phyloP scores from a whole-genome alignment of 306 rosid species.

The Ormosia emarginata region DNA sequence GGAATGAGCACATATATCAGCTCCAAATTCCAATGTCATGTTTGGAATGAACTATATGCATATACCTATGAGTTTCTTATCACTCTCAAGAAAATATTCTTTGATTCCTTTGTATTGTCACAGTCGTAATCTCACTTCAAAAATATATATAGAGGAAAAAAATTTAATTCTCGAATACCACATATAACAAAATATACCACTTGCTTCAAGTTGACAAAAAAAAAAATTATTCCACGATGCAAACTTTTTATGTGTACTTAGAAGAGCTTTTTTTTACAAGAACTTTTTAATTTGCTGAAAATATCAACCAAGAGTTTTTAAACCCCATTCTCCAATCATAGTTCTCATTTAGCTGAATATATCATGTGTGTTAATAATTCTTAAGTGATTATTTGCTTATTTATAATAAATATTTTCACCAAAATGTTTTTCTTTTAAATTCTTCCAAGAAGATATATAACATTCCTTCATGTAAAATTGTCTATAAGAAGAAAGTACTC shows the following conservation, averaged over 20 bases:
- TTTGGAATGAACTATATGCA: neutral
- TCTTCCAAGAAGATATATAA: neutral
- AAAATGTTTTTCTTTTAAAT: neutral
- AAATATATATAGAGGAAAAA: neutral
- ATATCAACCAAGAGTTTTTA: neutral
- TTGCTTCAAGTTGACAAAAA: neutral
- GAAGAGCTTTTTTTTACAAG: neutral
- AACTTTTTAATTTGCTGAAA: neutral
- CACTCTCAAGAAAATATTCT: neutral
- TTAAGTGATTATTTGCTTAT: neutral
- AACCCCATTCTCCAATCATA: neutral
- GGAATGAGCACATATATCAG: conserved; percentile 1
- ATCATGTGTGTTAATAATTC: neutral
- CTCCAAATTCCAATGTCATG: neutral
- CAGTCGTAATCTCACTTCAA: neutral
- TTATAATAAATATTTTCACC: neutral
- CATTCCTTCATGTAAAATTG: neutral
- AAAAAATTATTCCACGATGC: neutral
- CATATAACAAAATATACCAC: neutral
- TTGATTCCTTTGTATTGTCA: neutral
- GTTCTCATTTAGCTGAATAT: neutral
- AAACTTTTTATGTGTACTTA: neutral
- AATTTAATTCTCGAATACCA: neutral
- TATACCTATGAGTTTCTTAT: neutral
- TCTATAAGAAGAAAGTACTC: neutral